phyloP scores from a whole-genome alignment of 176 grass and related monocot genomes.

The Rhynchospora breviuscula region DNA sequence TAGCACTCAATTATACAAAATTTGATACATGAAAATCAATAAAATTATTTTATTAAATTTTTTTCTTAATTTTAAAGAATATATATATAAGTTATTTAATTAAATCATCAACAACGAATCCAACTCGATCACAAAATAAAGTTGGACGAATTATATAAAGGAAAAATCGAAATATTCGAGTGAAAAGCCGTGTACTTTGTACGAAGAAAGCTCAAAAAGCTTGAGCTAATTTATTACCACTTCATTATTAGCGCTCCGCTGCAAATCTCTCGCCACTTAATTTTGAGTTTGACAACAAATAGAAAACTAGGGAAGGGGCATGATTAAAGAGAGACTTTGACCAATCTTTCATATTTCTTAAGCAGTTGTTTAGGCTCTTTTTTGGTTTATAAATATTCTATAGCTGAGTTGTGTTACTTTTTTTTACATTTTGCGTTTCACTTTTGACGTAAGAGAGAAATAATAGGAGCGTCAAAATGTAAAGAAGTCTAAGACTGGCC shows the following conservation, averaged over 20 bases:
- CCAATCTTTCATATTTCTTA: neutral
- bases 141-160: neutral
- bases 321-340: neutral
- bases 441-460: slow-evolving; percentile 5
- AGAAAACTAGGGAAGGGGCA: neutral
- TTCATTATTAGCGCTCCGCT: neutral
- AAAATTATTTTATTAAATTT: too few species aligned
- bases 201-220: neutral
- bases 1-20: too few species aligned
- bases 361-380: neutral
- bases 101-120: too few species aligned
- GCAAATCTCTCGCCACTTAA: neutral
- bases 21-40: too few species aligned
- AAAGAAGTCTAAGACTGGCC: neutral
- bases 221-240: neutral
- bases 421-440: neutral
- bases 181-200: neutral
- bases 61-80: too few species aligned
- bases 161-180: neutral
- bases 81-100: too few species aligned
- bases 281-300: neutral
- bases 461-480: neutral
- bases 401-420: neutral
- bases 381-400: neutral
- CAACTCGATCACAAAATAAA: neutral